Evolutionary conservation across 495 filamentous ascomycete genomes (phyloP).

Genomic region (Tuber brumale): DNA sequence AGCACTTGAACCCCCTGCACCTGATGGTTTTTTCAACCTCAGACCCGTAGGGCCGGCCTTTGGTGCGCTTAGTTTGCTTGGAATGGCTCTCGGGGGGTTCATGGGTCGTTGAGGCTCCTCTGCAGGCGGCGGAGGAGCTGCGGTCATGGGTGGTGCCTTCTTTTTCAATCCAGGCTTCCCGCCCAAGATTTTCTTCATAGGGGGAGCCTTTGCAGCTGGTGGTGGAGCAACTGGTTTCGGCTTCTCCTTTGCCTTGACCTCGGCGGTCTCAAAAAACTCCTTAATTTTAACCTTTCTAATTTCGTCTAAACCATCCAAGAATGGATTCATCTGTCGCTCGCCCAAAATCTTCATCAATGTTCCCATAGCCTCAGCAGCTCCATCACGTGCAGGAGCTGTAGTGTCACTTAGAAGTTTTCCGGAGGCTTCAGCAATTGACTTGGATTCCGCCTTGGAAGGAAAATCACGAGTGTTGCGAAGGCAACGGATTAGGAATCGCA

Average conservation of each 20-base stretch:
- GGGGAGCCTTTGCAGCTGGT: slow-evolving; percentile 56
- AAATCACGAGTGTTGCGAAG: slow-evolving; percentile 75
- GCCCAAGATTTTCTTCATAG: slow-evolving; percentile 46
- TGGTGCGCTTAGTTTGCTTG: slow-evolving; percentile 55
- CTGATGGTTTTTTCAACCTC: slow-evolving; percentile 61
- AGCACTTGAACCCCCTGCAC: slow-evolving; percentile 50
- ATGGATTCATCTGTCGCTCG: slow-evolving; percentile 90
- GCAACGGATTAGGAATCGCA: slow-evolving; percentile 83
- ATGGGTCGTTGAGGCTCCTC: slow-evolving; percentile 44
- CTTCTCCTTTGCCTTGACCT: slow-evolving; percentile 95
- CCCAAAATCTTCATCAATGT: slow-evolving; percentile 99
- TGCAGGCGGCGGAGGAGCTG: slow-evolving; percentile 47
- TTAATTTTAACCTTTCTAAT: slow-evolving; percentile 95
- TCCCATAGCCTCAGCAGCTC: slow-evolving; percentile 84
- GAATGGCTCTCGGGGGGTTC: slow-evolving; percentile 52
- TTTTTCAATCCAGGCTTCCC: slow-evolving; percentile 47
- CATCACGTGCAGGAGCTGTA: slow-evolving; percentile 72
- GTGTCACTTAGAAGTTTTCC: slow-evolving; percentile 88
- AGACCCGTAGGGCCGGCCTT: slow-evolving; percentile 59
- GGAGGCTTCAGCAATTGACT: slow-evolving; percentile 73
- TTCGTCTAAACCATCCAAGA: slow-evolving; percentile 91
- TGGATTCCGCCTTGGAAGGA: slow-evolving; percentile 74
- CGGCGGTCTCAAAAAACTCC: slow-evolving; percentile 83
- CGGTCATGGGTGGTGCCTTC: slow-evolving; percentile 49
- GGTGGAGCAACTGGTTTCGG: slow-evolving; percentile 74